Evolutionary conservation across 371 early-diverging fungal genomes (phyloP).

Genomic region (Cokeromyces recurvatus): DNA sequence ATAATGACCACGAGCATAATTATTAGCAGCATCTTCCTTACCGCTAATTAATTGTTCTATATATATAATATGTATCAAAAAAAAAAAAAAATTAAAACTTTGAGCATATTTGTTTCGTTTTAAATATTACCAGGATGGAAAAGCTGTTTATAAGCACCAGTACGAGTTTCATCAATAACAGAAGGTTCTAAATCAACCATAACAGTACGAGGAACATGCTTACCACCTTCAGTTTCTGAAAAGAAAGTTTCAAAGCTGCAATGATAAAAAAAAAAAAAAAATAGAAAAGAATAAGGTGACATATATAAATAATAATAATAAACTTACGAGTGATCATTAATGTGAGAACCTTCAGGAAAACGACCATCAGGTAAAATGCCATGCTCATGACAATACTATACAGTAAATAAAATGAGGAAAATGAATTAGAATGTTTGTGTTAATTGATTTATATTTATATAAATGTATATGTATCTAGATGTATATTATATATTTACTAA

Average conservation of each 20-base stretch:
- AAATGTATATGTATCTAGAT: no score
- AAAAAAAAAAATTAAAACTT: no score
- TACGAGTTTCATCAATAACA: conserved; percentile 96
- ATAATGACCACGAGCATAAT: conserved; percentile 99
- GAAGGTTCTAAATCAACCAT: conserved; percentile 98
- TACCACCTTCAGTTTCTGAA: conserved; percentile 95
- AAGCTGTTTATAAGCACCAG: conserved; percentile 92
- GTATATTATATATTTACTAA: no score
- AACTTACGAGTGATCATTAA: conserved; percentile 35
- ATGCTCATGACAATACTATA: conserved; percentile 92
- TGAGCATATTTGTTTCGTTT: no score
- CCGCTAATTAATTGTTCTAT: conserved; percentile 79
- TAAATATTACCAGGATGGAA: conserved; percentile 95
- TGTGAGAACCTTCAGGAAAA: conserved; percentile 53
- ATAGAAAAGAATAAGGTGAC: background rate
- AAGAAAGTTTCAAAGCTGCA: conserved; percentile 86
- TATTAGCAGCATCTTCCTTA: conserved; percentile 99
- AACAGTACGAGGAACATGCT: conserved; percentile 98
- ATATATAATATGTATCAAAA: no score
- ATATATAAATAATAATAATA: conserved; percentile 49
- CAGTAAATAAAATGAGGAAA: no score
- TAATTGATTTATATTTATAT: no score
- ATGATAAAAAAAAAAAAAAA: background rate
- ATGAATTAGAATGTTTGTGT: no score
- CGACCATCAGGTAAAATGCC: conserved; percentile 90